A percentile compares a stretch with the other conserved stretches of the same genome.
These are phyloP conservation scores for Leccinum arenicola DNA, from an alignment of 768 basidiomycete species.

Conservation along the genomic window DNA sequence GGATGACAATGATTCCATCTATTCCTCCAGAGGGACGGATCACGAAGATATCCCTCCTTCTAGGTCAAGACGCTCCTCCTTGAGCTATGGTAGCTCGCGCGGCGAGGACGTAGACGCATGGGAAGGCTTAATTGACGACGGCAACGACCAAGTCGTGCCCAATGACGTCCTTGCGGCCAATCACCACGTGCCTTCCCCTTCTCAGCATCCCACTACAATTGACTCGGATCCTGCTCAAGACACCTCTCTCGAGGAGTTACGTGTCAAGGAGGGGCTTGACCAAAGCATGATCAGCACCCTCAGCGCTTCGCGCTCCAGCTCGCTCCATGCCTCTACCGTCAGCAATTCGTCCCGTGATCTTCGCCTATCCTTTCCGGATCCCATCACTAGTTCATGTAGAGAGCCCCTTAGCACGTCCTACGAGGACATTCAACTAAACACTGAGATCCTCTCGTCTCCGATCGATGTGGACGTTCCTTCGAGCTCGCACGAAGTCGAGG, in stretches of 20 bases:
- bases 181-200: slow-evolving; percentile 23
- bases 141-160: slow-evolving; percentile 44
- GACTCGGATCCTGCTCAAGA: slow-evolving; percentile 28
- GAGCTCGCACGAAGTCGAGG: slow-evolving; percentile 23
- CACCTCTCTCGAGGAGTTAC: slow-evolving; percentile 56
- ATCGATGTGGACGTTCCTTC: slow-evolving; percentile 17
- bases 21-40: slow-evolving; percentile 55
- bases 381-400: slow-evolving; percentile 67
- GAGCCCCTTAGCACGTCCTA: slow-evolving; percentile 56
- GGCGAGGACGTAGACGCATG: slow-evolving; percentile 72
- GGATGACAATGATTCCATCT: slow-evolving; percentile 68
- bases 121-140: slow-evolving; percentile 74
- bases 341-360: slow-evolving; percentile 71
- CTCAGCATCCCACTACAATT: slow-evolving; percentile 25
- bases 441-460: slow-evolving; percentile 30
- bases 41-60: slow-evolving; percentile 52
- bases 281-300: slow-evolving; percentile 83
- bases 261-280: slow-evolving; percentile 71
- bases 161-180: slow-evolving; percentile 22
- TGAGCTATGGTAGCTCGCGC: slow-evolving; percentile 66
- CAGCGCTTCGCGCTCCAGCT: slow-evolving; percentile 68
- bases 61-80: slow-evolving; percentile 65
- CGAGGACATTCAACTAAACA: slow-evolving; percentile 45
- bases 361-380: slow-evolving; percentile 80
- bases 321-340: slow-evolving; percentile 49